phyloP scores from a whole-genome alignment of 305 asterid genomes.

The Solanum hybrid region DNA sequence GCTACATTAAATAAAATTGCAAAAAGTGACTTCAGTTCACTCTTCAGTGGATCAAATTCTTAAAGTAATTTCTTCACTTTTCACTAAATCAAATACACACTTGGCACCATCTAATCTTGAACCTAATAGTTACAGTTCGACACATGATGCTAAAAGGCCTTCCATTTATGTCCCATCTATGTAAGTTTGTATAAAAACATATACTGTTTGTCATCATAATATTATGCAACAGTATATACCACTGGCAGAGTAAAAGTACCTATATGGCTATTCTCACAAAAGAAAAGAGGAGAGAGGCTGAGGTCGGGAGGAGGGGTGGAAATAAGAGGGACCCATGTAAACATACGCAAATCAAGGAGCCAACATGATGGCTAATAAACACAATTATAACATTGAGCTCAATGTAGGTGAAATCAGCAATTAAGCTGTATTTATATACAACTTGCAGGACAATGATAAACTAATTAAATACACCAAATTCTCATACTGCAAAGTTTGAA shows the following conservation, averaged over 20 bases:
- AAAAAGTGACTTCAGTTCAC: background rate
- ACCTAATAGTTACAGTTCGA: background rate
- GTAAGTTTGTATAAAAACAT: background rate
- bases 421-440: background rate
- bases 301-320: background rate
- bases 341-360: background rate
- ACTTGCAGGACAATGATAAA: background rate
- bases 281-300: background rate
- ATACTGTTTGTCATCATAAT: background rate
- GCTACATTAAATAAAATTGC: background rate
- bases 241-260: background rate
- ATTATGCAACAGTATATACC: background rate
- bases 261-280: background rate
- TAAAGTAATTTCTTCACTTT: background rate
- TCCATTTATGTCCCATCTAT: background rate
- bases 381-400: background rate
- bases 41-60: background rate
- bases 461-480: background rate
- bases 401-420: background rate
- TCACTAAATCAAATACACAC: background rate
- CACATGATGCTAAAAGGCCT: background rate
- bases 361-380: background rate
- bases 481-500: background rate
- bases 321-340: background rate
- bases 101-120: background rate